Conservation (phyloP, 495 filamentous ascomycete species). For the Thozetella sp. region DNA sequence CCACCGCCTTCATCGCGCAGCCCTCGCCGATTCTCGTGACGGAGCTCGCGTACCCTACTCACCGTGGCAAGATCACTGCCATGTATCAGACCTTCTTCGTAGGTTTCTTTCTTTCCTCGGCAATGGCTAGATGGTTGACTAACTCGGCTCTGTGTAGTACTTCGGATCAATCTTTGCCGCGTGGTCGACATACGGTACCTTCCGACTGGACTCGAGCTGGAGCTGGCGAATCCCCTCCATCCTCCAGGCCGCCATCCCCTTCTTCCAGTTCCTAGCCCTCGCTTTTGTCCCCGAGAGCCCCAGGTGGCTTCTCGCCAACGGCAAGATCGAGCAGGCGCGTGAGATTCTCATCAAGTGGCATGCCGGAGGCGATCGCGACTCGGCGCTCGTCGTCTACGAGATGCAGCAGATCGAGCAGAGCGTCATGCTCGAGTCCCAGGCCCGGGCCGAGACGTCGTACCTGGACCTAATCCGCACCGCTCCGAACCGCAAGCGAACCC, state of each 20-base stretch:
- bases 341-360: slow-evolving; percentile 22
- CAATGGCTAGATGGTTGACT: slow-evolving; percentile 8
- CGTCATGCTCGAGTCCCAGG: not conserved
- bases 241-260: slow-evolving; percentile 31
- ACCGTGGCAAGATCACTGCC: slow-evolving; percentile 15
- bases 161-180: slow-evolving; percentile 22
- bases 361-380: slow-evolving; percentile 12
- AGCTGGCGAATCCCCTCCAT: slow-evolving; percentile 42
- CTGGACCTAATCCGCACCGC: slow-evolving; percentile 10
- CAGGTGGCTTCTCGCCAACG: slow-evolving; percentile 15
- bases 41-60: slow-evolving; percentile 30
- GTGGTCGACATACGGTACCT: slow-evolving; percentile 23
- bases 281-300: slow-evolving; percentile 43
- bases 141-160: slow-evolving; percentile 6
- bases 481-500: slow-evolving; percentile 27
- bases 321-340: slow-evolving; percentile 18
- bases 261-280: slow-evolving; percentile 32
- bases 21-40: slow-evolving; percentile 28
- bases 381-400: slow-evolving; percentile 16
- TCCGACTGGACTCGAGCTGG: slow-evolving; percentile 24
- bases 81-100: slow-evolving; percentile 2
- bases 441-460: slow-evolving; percentile 6
- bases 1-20: slow-evolving; percentile 15
- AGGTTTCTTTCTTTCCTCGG: slow-evolving; percentile 6
- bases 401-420: slow-evolving; percentile 13